Evolutionary conservation across 352 stramenopile species (phyloP).

Genomic region (Globisporangium uncinulatum): DNA sequence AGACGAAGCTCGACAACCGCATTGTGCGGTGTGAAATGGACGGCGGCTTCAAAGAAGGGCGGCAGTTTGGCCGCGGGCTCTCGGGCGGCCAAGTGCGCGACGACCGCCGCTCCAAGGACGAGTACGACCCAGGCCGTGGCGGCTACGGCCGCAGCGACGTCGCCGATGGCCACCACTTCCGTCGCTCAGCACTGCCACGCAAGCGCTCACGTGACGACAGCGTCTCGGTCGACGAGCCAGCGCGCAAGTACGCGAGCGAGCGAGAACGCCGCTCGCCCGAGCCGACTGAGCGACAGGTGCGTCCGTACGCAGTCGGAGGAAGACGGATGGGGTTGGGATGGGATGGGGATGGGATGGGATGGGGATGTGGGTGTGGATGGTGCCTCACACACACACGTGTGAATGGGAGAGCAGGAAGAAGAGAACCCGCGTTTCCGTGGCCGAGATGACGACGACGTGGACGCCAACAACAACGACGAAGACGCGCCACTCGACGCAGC

Average conservation of each 20-base stretch:
- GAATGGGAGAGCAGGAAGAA: slow-evolving; percentile 21
- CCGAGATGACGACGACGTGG: slow-evolving; percentile 27
- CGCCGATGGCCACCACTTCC: slow-evolving; percentile 65
- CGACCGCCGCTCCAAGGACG: slow-evolving; percentile 77
- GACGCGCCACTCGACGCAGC: slow-evolving; percentile 10
- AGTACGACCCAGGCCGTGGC: slow-evolving; percentile 77
- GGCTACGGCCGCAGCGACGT: slow-evolving; percentile 70
- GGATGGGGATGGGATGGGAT: background rate
- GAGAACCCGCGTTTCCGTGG: slow-evolving; percentile 62
- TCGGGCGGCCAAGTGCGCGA: slow-evolving; percentile 84
- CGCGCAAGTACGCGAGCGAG: slow-evolving; percentile 26
- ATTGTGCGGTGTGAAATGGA: slow-evolving; percentile 88
- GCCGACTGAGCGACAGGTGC: slow-evolving; percentile 10
- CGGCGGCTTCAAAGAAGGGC: slow-evolving; percentile 78
- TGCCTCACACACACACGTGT: background rate
- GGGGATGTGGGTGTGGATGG: background rate
- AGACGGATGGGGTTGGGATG: background rate
- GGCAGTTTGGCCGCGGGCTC: slow-evolving; percentile 79
- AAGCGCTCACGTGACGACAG: slow-evolving; percentile 66
- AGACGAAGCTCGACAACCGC: slow-evolving; percentile 86
- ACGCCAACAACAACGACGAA: slow-evolving; percentile 11
- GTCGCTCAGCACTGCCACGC: slow-evolving; percentile 32
- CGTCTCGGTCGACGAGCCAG: slow-evolving; percentile 31
- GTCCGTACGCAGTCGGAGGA: background rate
- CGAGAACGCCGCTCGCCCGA: slow-evolving; percentile 22